These are phyloP conservation scores for Hippophae tibetana DNA, from an alignment of 306 rosid genomes.

Conservation along the genomic window DNA sequence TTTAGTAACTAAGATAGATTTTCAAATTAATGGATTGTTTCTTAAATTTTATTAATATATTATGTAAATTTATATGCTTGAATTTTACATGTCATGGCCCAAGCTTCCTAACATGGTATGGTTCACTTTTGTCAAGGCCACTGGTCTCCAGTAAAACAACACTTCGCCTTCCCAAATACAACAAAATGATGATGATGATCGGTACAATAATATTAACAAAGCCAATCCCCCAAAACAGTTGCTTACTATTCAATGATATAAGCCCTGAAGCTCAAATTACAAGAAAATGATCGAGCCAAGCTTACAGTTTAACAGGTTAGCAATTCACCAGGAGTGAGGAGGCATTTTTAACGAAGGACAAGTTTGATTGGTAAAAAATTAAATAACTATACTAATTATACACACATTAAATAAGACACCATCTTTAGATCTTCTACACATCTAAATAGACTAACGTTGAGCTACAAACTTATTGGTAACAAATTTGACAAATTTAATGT, in stretches of 20 bases:
- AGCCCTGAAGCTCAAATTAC: conserved; percentile 25
- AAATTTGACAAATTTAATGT: conserved; percentile 32
- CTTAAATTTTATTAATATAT: too few relatives aligned
- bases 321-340: conserved; percentile 21
- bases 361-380: too few relatives aligned
- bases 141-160: conserved; percentile 32
- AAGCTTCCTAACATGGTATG: conserved; percentile 37
- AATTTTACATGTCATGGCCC: conserved; percentile 48
- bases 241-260: conserved; percentile 57
- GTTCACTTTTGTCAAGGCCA: conserved; percentile 58
- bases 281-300: conserved; percentile 36
- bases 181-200: not conserved
- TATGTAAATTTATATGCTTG: conserved; percentile 31
- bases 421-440: too few relatives aligned
- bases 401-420: too few relatives aligned
- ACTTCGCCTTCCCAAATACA: conserved; percentile 57
- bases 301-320: conserved; percentile 24
- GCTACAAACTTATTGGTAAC: too few relatives aligned
- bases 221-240: conserved; percentile 1
- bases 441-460: too few relatives aligned
- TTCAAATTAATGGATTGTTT: too few relatives aligned
- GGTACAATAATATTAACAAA: too few relatives aligned
- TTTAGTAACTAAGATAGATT: conserved; percentile 52
- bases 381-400: too few relatives aligned
- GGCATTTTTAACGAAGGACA: conserved; percentile 39